These are phyloP conservation scores for Penicillium sp. DNA, from an alignment of 2,329 filamentous ascomycete species.

Conservation along the genomic window DNA sequence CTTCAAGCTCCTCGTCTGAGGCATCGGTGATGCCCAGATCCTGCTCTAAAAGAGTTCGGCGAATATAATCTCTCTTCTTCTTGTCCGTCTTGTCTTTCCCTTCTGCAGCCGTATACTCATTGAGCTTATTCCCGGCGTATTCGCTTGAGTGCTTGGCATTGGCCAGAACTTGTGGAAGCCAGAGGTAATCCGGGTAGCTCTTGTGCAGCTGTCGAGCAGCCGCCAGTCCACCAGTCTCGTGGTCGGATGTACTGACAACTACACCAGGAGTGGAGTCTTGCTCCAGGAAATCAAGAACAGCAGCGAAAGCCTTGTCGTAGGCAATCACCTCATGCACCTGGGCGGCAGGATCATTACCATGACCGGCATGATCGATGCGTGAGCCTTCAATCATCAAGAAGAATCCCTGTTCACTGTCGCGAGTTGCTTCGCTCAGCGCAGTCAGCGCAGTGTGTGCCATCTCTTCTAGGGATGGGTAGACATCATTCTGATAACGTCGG, in stretches of 20 bases:
- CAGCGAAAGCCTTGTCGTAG: conserved; percentile 84
- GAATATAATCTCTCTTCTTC: conserved; percentile 65
- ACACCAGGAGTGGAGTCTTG: conserved; percentile 72
- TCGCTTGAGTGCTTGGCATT: conserved; percentile 78
- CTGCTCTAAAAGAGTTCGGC: conserved; percentile 66
- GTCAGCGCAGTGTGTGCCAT: conserved; percentile 85
- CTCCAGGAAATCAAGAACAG: conserved; percentile 83
- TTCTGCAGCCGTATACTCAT: conserved; percentile 57
- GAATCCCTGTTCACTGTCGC: conserved; percentile 86
- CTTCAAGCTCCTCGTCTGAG: conserved; percentile 69
- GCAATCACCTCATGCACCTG: conserved; percentile 93
- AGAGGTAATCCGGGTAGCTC: conserved; percentile 63
- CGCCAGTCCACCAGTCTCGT: conserved; percentile 90
- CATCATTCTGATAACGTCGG: conserved; percentile 73
- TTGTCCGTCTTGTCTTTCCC: conserved; percentile 47
- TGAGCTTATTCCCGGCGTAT: conserved; percentile 67
- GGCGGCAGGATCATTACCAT: conserved; percentile 80
- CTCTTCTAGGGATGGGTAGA: conserved; percentile 87
- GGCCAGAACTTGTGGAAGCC: conserved; percentile 81
- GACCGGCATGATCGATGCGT: conserved; percentile 92
- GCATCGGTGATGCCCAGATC: conserved; percentile 79
- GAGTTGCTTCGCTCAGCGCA: conserved; percentile 78
- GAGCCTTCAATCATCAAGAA: conserved; percentile 99
- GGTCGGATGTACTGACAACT: conserved; percentile 88
- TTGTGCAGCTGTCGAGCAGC: conserved; percentile 71